phyloP scores from a whole-genome alignment of 768 basidiomycete genomes.

The Suillus sp. region DNA sequence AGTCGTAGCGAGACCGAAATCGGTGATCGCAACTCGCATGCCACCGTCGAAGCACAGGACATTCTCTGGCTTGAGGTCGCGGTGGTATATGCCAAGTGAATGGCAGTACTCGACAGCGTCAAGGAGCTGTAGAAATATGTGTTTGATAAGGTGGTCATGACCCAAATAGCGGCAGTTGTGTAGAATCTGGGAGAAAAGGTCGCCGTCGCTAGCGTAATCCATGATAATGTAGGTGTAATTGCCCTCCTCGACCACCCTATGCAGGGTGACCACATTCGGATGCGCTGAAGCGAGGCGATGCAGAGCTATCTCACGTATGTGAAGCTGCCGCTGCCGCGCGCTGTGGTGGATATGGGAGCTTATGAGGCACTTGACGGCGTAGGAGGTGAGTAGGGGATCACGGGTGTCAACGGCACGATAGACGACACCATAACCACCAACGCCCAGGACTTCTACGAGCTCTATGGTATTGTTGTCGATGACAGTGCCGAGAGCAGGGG shows the following conservation, averaged over 20 bases:
- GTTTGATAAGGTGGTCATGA: constrained; percentile 80
- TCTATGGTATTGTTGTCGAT: constrained; percentile 85
- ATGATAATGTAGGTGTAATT: constrained; percentile 87
- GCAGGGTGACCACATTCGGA: constrained; percentile 83
- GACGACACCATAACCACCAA: constrained; percentile 94
- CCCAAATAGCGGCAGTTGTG: constrained; percentile 77
- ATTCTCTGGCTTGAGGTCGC: constrained; percentile 97
- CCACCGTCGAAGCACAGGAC: constrained; percentile 85
- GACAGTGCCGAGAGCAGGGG: constrained; percentile 64
- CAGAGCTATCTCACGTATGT: constrained; percentile 85
- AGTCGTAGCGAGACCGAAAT: constrained; percentile 93
- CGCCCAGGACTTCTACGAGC: constrained; percentile 84
- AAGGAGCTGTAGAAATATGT: constrained; percentile 90
- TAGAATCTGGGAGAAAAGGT: constrained; percentile 90
- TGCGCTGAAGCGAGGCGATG: constrained; percentile 76
- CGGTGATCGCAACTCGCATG: constrained; percentile 79
- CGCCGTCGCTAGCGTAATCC: constrained; percentile 90
- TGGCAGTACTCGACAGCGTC: constrained; percentile 95
- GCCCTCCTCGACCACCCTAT: constrained; percentile 84
- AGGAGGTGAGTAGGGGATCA: constrained; percentile 54
- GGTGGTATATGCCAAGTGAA: constrained; percentile 88
- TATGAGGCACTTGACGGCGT: constrained; percentile 90
- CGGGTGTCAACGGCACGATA: constrained; percentile 78
- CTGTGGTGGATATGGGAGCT: constrained; percentile 46
- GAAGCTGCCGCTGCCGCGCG: constrained; percentile 68